phyloP scores from a whole-genome alignment of 2,329 filamentous ascomycete species.

The Shiraia bambusicola region DNA sequence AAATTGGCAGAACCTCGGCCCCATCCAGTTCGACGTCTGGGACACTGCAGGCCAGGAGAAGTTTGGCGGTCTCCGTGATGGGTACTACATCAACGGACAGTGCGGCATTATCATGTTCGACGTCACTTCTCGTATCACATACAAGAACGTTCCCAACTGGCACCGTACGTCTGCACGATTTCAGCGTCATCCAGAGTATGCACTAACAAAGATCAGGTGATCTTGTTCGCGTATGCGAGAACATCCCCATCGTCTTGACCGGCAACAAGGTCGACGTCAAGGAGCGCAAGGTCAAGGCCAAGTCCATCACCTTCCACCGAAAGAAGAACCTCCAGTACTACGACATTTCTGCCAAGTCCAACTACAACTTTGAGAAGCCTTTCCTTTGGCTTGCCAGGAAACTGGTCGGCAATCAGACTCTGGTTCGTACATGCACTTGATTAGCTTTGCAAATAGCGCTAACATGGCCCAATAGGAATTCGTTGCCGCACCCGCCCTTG shows the following conservation, averaged over 20 bases:
- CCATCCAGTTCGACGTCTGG: constrained; percentile 99
- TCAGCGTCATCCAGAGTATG: not conserved
- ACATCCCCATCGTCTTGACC: constrained; percentile 96
- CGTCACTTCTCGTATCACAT: constrained; percentile 98
- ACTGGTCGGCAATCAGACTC: constrained; percentile 86
- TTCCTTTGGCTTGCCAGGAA: constrained; percentile 99
- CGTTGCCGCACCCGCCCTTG: constrained; percentile 90
- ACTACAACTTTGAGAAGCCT: constrained; percentile 99
- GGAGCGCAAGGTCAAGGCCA: constrained; percentile 99
- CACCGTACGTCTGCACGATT: constrained; percentile 71
- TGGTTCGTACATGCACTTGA: constrained; percentile 59
- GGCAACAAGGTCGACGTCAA: constrained; percentile 99
- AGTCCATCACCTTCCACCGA: constrained; percentile 99
- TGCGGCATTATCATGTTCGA: constrained; percentile 99
- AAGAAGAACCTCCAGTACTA: constrained; percentile 99
- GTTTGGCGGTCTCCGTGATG: constrained; percentile 98
- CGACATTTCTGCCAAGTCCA: constrained; percentile 99
- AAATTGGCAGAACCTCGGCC: constrained; percentile 73
- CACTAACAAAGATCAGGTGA: constrained; percentile 64
- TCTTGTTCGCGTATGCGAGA: constrained; percentile 98
- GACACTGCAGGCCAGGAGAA: constrained; percentile 99
- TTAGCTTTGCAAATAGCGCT: constrained; percentile 11
- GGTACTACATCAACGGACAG: constrained; percentile 99
- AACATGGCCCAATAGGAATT: constrained; percentile 68
- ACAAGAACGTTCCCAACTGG: constrained; percentile 99